A percentile compares a stretch with the other conserved stretches of the same genome.
phyloP scores from a whole-genome alignment of 305 asterid genomes.

The Ajuga reptans region DNA sequence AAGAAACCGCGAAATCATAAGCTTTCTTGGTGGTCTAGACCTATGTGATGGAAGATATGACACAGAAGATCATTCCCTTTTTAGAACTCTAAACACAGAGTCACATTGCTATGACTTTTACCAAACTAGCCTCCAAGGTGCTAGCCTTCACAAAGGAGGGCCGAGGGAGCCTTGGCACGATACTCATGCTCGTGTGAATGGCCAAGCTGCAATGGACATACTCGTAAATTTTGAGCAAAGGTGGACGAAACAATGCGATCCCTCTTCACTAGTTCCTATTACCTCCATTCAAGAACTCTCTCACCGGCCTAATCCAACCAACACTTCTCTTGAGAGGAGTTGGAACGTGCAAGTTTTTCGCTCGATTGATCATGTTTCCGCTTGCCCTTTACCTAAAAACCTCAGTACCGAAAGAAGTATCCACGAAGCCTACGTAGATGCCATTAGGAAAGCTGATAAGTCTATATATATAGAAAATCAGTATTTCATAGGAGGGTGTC shows the following conservation, averaged over 20 bases:
- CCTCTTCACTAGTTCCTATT: slow-evolving; percentile 41
- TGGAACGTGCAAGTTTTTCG: slow-evolving; percentile 84
- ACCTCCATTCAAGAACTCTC: slow-evolving; percentile 49
- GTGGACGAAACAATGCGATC: slow-evolving; percentile 78
- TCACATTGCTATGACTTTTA: slow-evolving; percentile 72
- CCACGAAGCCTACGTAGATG: slow-evolving; percentile 79
- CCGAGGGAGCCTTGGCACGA: slow-evolving; percentile 98
- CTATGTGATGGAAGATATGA: slow-evolving; percentile 86
- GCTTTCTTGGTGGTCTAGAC: slow-evolving; percentile 79
- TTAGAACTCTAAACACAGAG: slow-evolving; percentile 61
- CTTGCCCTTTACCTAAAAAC: slow-evolving; percentile 44
- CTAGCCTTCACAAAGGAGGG: slow-evolving; percentile 78
- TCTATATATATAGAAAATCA: slow-evolving; percentile 81
- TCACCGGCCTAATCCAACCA: slow-evolving; percentile 25
- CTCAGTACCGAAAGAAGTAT: slow-evolving; percentile 50
- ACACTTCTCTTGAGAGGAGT: slow-evolving; percentile 23
- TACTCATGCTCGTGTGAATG: slow-evolving; percentile 62
- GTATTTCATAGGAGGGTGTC: slow-evolving; percentile 84
- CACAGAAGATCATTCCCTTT: slow-evolving; percentile 69
- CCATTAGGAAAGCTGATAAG: slow-evolving; percentile 70
- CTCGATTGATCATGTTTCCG: slow-evolving; percentile 68
- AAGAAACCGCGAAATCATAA: slow-evolving; percentile 53
- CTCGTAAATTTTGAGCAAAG: slow-evolving; percentile 77
- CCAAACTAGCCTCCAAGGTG: slow-evolving; percentile 75
- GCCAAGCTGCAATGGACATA: slow-evolving; percentile 64